These are phyloP conservation scores for Salix exigua DNA, from an alignment of 345 rosid species.

Conservation along the genomic window DNA sequence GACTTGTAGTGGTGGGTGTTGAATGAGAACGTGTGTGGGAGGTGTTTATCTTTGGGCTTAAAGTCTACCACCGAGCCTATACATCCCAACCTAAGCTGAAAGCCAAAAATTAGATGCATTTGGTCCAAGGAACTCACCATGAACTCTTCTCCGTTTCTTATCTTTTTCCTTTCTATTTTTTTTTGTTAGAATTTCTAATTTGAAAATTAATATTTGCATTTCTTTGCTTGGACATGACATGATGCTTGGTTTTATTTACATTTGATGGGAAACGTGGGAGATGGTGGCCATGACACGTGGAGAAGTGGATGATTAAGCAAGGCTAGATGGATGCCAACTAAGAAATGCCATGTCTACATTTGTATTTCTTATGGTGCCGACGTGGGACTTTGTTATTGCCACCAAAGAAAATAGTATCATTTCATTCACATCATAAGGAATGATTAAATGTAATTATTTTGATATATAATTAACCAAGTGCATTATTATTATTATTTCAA, in stretches of 20 bases:
- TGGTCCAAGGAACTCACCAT: slow-evolving; percentile 16
- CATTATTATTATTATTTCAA: too few relatives aligned
- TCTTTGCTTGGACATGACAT: too few relatives aligned
- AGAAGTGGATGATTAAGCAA: slow-evolving; percentile 5
- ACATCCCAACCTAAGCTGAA: slow-evolving; percentile 11
- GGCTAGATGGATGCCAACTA: too few relatives aligned
- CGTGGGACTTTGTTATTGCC: slow-evolving; percentile 8
- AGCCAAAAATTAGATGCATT: slow-evolving; percentile 19
- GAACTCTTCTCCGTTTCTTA: background rate
- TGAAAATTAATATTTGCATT: background rate
- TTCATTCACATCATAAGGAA: too few relatives aligned
- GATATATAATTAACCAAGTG: too few relatives aligned
- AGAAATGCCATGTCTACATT: background rate
- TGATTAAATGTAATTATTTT: too few relatives aligned
- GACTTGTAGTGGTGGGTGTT: slow-evolving; percentile 19
- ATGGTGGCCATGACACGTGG: background rate
- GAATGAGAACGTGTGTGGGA: background rate
- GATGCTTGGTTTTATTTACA: too few relatives aligned
- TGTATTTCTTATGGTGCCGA: background rate
- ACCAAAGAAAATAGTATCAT: background rate
- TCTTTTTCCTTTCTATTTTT: background rate
- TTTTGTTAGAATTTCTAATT: background rate
- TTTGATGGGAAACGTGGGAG: too few relatives aligned
- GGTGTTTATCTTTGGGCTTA: slow-evolving; percentile 26
- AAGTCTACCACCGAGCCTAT: slow-evolving; percentile 33